A percentile compares a stretch with the other conserved stretches of the same genome.
Conservation (phyloP, 306 rosid genomes). For the Vigna nakashimae region DNA sequence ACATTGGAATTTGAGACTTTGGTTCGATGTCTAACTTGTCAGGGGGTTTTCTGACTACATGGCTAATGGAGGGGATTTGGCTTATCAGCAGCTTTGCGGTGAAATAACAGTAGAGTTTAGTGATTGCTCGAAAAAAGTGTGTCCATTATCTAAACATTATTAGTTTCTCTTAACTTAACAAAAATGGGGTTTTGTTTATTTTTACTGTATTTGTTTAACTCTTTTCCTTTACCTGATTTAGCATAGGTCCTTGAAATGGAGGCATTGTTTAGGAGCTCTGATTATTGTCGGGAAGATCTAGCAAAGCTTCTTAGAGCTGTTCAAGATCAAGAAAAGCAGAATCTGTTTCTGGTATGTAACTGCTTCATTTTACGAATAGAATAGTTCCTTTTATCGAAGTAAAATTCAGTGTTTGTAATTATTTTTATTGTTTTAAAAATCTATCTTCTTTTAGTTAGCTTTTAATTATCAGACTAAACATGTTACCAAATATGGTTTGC, state of each 20-base stretch:
- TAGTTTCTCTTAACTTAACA: background rate
- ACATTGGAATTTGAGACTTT: constrained; percentile 24
- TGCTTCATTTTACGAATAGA: constrained; percentile 2
- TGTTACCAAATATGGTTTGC: constrained; percentile 9
- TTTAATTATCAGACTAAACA: constrained; percentile 30
- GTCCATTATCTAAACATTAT: constrained; percentile 37
- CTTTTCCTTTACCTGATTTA: constrained; percentile 39
- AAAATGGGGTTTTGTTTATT: background rate
- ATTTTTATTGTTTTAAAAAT: background rate
- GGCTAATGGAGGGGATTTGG: constrained; percentile 69
- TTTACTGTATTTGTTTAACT: constrained; percentile 45
- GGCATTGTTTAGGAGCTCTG: constrained; percentile 62
- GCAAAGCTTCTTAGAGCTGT: constrained; percentile 85
- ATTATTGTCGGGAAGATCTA: constrained; percentile 66
- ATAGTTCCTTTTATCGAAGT: constrained; percentile 5
- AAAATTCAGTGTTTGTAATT: constrained; percentile 5
- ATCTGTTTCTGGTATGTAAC: constrained; percentile 71
- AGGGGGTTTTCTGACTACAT: constrained; percentile 81
- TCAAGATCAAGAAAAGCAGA: constrained; percentile 89
- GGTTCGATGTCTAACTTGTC: constrained; percentile 39
- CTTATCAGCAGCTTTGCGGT: constrained; percentile 78
- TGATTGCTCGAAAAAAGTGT: constrained; percentile 81
- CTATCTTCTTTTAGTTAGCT: constrained; percentile 6
- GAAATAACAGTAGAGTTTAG: constrained; percentile 83
- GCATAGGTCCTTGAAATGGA: constrained; percentile 79